Evolutionary conservation across 2,329 filamentous ascomycete species (phyloP), one percentile per base, ranked within the genome.

Genomic region (Trichoderma sp.): DNA sequence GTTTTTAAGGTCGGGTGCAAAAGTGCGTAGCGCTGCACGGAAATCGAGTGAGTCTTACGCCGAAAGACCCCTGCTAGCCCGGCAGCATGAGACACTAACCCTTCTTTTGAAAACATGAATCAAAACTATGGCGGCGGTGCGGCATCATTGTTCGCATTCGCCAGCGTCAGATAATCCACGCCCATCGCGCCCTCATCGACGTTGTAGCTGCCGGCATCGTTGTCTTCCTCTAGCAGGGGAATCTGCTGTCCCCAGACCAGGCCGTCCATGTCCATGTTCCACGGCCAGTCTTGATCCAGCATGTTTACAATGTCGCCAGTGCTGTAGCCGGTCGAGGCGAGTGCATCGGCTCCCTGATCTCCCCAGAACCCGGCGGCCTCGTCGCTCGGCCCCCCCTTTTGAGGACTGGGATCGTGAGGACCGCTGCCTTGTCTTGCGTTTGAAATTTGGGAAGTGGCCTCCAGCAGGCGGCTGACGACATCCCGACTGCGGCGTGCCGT

Each of bases 381-480:
- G 13, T 29, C 27, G n/a, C 22, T 42, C 17, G 42, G 45, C 1
- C 4, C 59, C 48, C 29, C 48, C 10, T 39, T 54, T 39, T 32
- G 50, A 6, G 56, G 35, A 25, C 25, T 32, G 15, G 50, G 5
- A 64, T 34, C 25, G 5, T 45, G 35, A 19, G 29, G 8, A 42
- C 19, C 61, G 27, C n/a, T 25, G 27, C 27, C 35, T 32, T 42
- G 50, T 4, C 34, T 39, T 34, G 50, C 34, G 19, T 56, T 56
- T n/a, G 50, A 64, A 15, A 64, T 52, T 22, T 81, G 77, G 34
- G 79, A 76, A 63, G 79, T 80, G 13, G 87, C 87, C 72, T 90
- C 87, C 73, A 89, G 88, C 78, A 90, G 87, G 71, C 86, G 83
- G 72, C 82, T 84, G 27, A 91, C 84, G 4, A 89, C 88, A 75